Percentiles rank a stretch among this genome's conserved stretches.
Conservation (phyloP, 805 yeast genomes). For the Yamadazyma takamatsuzukensis region DNA sequence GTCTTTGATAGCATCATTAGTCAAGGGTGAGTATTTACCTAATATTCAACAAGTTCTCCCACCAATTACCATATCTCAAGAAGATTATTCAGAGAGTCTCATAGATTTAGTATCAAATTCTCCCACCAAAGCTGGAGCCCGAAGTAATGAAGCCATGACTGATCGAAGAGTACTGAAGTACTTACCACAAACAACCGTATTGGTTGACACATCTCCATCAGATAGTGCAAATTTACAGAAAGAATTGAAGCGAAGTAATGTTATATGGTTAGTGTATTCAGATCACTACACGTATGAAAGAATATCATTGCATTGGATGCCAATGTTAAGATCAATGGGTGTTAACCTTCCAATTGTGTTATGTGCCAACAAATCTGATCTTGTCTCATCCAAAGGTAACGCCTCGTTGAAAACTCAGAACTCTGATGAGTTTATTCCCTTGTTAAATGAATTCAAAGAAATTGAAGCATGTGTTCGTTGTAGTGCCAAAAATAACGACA, state of each 20-base stretch:
- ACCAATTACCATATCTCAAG: conserved; percentile 75
- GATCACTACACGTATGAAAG: conserved; percentile 95
- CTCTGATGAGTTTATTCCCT: conserved; percentile 80
- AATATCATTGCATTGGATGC: conserved; percentile 91
- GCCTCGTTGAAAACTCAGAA: conserved; percentile 38
- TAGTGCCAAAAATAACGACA: conserved; percentile 78
- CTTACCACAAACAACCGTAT: conserved; percentile 51
- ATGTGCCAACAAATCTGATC: conserved; percentile 78
- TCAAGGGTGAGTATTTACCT: conserved; percentile 77
- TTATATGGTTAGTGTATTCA: conserved; percentile 89
- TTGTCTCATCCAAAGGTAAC: conserved; percentile 39
- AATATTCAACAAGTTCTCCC: conserved; percentile 77
- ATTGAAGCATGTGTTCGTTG: conserved; percentile 88
- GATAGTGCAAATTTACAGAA: conserved; percentile 59
- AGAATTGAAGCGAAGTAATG: conserved; percentile 82
- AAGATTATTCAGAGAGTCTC: conserved; percentile 47
- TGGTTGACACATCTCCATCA: conserved; percentile 76
- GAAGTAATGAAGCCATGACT: conserved; percentile 4
- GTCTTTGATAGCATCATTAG: conserved; percentile 70
- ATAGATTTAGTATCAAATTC: conserved; percentile 16
- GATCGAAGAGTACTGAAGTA: conserved; percentile 22
- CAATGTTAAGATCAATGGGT: conserved; percentile 87
- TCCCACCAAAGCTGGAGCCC: conserved; percentile 6
- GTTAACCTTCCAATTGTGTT: conserved; percentile 90
- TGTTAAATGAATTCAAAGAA: conserved; percentile 87